phyloP scores from a whole-genome alignment of 1,284 basidiomycete species.

The Singerocomus inundabilis region DNA sequence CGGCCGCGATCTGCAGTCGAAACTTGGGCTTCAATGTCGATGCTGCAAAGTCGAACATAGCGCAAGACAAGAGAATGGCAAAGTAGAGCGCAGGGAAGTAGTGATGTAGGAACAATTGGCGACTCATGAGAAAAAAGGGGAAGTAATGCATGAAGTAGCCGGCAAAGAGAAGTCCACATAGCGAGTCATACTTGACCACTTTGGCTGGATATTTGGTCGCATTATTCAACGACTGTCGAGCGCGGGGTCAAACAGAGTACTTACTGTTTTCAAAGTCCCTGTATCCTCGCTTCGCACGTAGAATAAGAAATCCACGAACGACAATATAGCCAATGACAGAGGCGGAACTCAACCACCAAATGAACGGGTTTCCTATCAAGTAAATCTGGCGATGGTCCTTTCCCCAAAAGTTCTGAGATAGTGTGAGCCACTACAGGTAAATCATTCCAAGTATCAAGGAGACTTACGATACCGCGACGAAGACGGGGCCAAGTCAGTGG shows the following conservation, averaged over 20 bases:
- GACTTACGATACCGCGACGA: conserved; percentile 86
- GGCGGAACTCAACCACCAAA: conserved; percentile 86
- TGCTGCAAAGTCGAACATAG: conserved; percentile 85
- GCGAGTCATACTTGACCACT: conserved; percentile 87
- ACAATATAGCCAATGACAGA: conserved; percentile 69
- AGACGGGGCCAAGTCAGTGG: conserved; percentile 89
- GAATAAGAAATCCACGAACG: conserved; percentile 75
- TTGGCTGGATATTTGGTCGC: conserved; percentile 52
- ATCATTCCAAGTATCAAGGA: not conserved
- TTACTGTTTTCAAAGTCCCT: conserved; percentile 88
- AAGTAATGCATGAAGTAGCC: conserved; percentile 95
- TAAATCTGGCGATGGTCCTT: conserved; percentile 96
- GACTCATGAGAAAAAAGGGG: conserved; percentile 95
- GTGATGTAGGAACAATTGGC: conserved; percentile 96
- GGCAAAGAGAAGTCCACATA: conserved; percentile 89
- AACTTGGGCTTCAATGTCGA: conserved; percentile 74
- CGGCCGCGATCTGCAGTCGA: conserved; percentile 76
- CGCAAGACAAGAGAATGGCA: conserved; percentile 77
- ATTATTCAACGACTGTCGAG: not conserved
- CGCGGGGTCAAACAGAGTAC: conserved; percentile 27
- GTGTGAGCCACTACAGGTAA: not conserved
- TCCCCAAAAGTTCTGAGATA: conserved; percentile 90
- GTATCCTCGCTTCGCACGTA: conserved; percentile 89
- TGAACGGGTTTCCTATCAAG: conserved; percentile 89
- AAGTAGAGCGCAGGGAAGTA: conserved; percentile 97